Evolutionary conservation across 106 monocot species (phyloP).

Genomic region (Dioscorea zingiberensis): DNA sequence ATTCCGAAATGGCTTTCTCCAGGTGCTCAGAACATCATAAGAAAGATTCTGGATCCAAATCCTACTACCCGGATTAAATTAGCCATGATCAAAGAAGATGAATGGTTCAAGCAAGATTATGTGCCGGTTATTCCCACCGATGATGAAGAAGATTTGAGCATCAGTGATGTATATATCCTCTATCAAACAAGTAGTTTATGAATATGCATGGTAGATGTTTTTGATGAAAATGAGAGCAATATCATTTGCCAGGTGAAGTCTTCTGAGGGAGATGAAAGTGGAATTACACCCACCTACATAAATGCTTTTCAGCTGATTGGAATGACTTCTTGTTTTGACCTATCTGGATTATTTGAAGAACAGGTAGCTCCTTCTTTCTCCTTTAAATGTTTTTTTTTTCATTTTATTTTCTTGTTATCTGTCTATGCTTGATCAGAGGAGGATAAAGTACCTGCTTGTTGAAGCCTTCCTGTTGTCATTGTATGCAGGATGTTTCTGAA

Average conservation of each 20-base stretch:
- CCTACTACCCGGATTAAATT: slow-evolving; percentile 62
- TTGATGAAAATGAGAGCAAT: background rate
- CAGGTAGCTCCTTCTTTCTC: slow-evolving; percentile 46
- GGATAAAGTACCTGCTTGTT: too few relatives aligned
- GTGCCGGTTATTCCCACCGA: slow-evolving; percentile 52
- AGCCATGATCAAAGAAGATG: slow-evolving; percentile 67
- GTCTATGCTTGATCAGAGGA: too few relatives aligned
- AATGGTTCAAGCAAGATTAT: slow-evolving; percentile 85
- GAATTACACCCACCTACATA: slow-evolving; percentile 28
- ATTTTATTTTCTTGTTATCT: background rate
- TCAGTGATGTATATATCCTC: slow-evolving; percentile 13
- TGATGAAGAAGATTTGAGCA: slow-evolving; percentile 53
- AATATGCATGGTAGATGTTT: background rate
- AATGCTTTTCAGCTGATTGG: slow-evolving; percentile 95
- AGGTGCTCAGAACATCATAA: slow-evolving; percentile 58
- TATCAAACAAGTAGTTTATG: slow-evolving; percentile 39
- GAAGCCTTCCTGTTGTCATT: background rate
- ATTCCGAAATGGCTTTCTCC: slow-evolving; percentile 73
- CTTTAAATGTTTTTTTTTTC: too few relatives aligned
- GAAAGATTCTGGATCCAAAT: slow-evolving; percentile 86
- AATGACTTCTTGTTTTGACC: slow-evolving; percentile 88
- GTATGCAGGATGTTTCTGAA: slow-evolving; percentile 63
- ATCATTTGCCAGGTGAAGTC: slow-evolving; percentile 21
- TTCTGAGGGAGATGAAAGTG: slow-evolving; percentile 16
- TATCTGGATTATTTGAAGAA: slow-evolving; percentile 93